phyloP scores from a whole-genome alignment of 345 rosid genomes.

The Mallotus nudiflorus region DNA sequence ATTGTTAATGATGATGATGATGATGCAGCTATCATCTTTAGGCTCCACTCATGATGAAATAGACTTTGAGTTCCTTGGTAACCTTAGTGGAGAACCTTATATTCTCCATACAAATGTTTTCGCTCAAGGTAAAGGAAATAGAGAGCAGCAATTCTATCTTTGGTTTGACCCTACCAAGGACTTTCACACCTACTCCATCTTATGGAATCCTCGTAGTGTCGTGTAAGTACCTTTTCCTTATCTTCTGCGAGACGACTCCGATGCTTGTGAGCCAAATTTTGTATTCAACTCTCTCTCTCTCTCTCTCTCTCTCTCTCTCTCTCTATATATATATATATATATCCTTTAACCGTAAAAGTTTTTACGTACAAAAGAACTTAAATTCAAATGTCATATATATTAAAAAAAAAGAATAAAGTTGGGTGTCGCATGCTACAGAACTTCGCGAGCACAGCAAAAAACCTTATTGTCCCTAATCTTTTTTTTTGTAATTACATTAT shows the following conservation, averaged over 20 bases:
- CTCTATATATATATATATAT: not conserved
- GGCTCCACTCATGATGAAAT: constrained; percentile 15
- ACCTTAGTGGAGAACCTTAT: constrained; percentile 18
- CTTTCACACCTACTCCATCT: constrained; percentile 9
- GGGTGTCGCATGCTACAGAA: too few relatives aligned
- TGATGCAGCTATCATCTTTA: constrained; percentile 4
- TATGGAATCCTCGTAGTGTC: constrained; percentile 13
- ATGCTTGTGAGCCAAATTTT: too few relatives aligned
- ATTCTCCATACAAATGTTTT: constrained; percentile 12
- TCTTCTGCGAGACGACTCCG: too few relatives aligned
- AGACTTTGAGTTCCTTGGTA: constrained; percentile 20
- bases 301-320: not conserved
- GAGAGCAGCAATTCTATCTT: constrained; percentile 18
- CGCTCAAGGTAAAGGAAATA: constrained; percentile 9
- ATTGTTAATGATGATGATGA: not conserved
- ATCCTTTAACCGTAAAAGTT: too few relatives aligned
- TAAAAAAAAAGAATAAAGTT: too few relatives aligned
- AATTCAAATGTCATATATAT: too few relatives aligned
- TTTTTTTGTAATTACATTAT: too few relatives aligned
- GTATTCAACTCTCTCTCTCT: too few relatives aligned
- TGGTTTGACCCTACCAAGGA: constrained; percentile 23
- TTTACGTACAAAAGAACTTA: too few relatives aligned
- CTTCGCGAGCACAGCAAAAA: too few relatives aligned
- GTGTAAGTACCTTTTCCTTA: not conserved
- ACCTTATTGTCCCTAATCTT: too few relatives aligned